These are phyloP conservation scores for Podosphaera aphanis DNA, from an alignment of 2,329 filamentous ascomycete species.

Conservation along the genomic window DNA sequence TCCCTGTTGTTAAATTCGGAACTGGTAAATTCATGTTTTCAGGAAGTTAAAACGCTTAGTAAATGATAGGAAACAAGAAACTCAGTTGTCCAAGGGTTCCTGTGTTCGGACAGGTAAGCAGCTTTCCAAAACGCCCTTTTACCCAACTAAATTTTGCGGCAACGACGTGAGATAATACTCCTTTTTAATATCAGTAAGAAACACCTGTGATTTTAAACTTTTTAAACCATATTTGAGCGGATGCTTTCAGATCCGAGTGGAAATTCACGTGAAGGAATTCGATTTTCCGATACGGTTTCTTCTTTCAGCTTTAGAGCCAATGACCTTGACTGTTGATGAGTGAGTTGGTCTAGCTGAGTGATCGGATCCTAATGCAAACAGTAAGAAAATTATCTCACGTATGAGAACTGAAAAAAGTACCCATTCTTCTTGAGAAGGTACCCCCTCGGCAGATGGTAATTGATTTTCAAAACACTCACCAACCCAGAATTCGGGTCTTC, in stretches of 20 bases:
- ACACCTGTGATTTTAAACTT: background rate
- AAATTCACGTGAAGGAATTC: constrained; percentile 26
- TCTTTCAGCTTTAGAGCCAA: constrained; percentile 29
- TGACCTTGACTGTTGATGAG: constrained; percentile 38
- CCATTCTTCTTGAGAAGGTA: constrained; percentile 77
- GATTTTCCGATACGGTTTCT: constrained; percentile 11
- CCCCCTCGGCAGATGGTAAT: constrained; percentile 57
- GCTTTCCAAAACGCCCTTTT: too few relatives aligned
- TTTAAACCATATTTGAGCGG: background rate
- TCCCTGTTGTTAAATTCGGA: too few relatives aligned
- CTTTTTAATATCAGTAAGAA: too few relatives aligned
- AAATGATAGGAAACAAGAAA: too few relatives aligned
- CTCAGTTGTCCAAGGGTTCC: too few relatives aligned
- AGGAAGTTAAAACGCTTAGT: too few relatives aligned
- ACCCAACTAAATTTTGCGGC: too few relatives aligned
- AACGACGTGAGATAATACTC: too few relatives aligned
- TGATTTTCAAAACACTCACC: constrained; percentile 25
- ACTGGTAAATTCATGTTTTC: too few relatives aligned
- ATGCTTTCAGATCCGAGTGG: constrained; percentile 29
- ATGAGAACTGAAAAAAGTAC: constrained; percentile 45
- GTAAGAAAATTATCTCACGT: constrained; percentile 19
- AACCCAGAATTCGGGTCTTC: constrained; percentile 44
- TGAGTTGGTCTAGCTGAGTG: constrained; percentile 45
- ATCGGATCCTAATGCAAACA: constrained; percentile 38
- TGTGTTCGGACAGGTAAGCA: too few relatives aligned